Conservation (phyloP, 805 yeast genomes). For the Kodamaea leandrae region DNA sequence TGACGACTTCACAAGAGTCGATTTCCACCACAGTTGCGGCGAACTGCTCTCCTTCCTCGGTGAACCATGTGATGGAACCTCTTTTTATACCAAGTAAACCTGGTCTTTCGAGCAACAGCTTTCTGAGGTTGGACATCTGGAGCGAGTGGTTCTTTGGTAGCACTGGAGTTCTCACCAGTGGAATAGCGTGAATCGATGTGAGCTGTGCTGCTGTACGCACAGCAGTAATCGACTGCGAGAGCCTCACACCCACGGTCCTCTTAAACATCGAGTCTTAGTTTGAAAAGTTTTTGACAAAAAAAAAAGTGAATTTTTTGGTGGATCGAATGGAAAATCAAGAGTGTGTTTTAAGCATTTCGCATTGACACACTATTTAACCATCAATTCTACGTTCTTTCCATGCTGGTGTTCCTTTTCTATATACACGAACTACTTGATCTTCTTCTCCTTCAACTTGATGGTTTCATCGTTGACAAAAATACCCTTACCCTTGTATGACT, state of each 20-base stretch:
- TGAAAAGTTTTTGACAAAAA: background rate
- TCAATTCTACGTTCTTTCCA: background rate
- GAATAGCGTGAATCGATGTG: slow-evolving; percentile 51
- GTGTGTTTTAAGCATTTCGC: too few relatives aligned
- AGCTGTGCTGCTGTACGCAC: slow-evolving; percentile 36
- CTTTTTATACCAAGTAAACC: slow-evolving; percentile 82
- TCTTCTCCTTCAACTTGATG: slow-evolving; percentile 84
- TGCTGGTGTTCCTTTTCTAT: background rate
- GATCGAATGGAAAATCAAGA: too few relatives aligned
- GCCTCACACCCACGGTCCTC: background rate
- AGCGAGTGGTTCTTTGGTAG: slow-evolving; percentile 64
- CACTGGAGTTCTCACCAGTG: slow-evolving; percentile 44
- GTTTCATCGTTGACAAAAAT: slow-evolving; percentile 90
- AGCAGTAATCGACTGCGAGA: slow-evolving; percentile 22
- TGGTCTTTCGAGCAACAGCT: slow-evolving; percentile 70
- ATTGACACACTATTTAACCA: too few relatives aligned
- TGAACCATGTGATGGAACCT: slow-evolving; percentile 88
- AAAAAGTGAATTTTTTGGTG: background rate
- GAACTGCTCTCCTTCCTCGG: slow-evolving; percentile 61
- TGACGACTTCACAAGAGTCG: slow-evolving; percentile 82
- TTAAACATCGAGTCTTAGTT: background rate
- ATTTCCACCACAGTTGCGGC: slow-evolving; percentile 89
- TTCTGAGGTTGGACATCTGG: slow-evolving; percentile 67
- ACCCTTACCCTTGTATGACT: slow-evolving; percentile 98
- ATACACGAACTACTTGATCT: slow-evolving; percentile 61